Base-by-base conservation (phyloP, 345 rosid species). In the Balakata baccata region DNA sequence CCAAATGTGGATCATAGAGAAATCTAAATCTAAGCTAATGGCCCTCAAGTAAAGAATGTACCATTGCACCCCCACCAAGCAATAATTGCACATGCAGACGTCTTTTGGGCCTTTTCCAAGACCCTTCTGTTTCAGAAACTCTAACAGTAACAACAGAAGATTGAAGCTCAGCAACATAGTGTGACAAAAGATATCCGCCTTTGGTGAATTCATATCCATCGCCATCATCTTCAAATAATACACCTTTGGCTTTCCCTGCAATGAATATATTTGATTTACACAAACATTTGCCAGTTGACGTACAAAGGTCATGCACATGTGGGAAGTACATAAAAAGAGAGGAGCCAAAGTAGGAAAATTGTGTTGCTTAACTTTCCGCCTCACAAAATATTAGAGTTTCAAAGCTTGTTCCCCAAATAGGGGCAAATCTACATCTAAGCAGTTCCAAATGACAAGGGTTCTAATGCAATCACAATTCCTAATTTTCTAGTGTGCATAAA, bases 31-130 rank as follows among this genome's bases (percentile, higher is more conserved):
- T 68, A 8, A 11, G 68, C 41, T 12, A 46, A 4, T 49, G 46
- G 51, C 53, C 14, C 23, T 25, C 9, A n/a, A 66, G 53, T 34
- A 70, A 76, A 71, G 62, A 62, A 65, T 50, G 54, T 82, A 94
- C 97, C 94, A 75, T 84, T 80, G 94, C 94, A 68, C 96, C 90
- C 51, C 87, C 96, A 72, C 94, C 97, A 52, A 94, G 86, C 71
- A 94, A 88, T 70, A 94, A 68, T 23, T 85, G 85, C 61, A 87
- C 87, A 80, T 83, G 88, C 59, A 94, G 45, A 73, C 85, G 88
- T 25, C 97, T 94, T 14, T 84, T 77, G 72, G 97, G 97, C 81
- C 98, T 92, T 77, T 85, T 71, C 96, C 97, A 92, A 11, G 79
- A 81, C 74, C 98, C 98, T 81, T 94, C 91, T 49, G 87, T 79